These are phyloP conservation scores for Fagopyrum tataricum DNA, from an alignment of 148 eudicot genomes.

Conservation along the genomic window DNA sequence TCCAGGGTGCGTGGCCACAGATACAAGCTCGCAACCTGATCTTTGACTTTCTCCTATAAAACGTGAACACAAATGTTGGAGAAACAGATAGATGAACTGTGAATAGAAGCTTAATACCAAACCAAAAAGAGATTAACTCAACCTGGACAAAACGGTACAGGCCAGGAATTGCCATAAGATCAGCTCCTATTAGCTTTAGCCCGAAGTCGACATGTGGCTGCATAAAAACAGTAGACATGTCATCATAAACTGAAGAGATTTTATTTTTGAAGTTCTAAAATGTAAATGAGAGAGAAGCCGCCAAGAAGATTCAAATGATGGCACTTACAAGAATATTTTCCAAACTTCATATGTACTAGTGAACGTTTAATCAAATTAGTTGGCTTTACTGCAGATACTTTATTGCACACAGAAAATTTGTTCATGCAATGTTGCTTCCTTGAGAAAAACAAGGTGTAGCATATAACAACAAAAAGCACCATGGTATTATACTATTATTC, in stretches of 20 bases:
- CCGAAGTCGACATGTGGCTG: slow-evolving; percentile 98
- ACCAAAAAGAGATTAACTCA: slow-evolving; percentile 8
- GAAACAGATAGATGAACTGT: neutral
- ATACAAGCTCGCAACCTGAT: slow-evolving; percentile 89
- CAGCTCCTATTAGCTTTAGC: slow-evolving; percentile 79
- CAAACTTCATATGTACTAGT: neutral
- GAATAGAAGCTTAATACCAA: neutral
- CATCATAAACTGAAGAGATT: neutral
- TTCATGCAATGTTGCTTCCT: neutral
- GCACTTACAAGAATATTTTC: neutral
- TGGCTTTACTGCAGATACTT: neutral
- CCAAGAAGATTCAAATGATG: neutral
- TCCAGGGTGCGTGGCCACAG: slow-evolving; percentile 89
- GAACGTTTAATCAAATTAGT: neutral
- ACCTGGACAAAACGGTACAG: slow-evolving; percentile 82
- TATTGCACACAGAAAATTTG: neutral
- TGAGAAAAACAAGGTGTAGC: neutral
- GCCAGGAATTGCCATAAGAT: slow-evolving; percentile 95
- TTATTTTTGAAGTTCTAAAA: neutral
- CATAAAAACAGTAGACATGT: slow-evolving; percentile 12
- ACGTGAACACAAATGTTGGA: neutral
- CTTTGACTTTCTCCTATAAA: slow-evolving; percentile 73
- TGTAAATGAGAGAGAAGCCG: neutral
- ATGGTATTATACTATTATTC: neutral
- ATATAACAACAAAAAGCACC: neutral